Conservation (phyloP, 2,329 filamentous ascomycete genomes). For the Pyricularia sp. region DNA sequence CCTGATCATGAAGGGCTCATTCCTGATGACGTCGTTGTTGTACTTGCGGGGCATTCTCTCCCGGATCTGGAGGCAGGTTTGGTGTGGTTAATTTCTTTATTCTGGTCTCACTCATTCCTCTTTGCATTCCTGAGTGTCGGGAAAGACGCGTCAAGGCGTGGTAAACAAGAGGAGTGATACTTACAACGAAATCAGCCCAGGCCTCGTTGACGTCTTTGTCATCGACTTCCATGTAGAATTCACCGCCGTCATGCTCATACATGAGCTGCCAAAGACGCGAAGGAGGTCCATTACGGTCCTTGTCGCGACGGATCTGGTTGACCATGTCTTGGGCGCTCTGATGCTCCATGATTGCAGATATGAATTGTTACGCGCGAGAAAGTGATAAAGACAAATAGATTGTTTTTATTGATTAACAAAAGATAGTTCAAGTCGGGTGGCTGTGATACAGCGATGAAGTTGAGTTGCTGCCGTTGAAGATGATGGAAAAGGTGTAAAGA, state of each 20-base stretch:
- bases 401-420: neutral
- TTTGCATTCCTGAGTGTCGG: neutral
- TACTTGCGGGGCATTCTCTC: neutral
- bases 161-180: neutral
- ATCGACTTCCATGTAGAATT: neutral
- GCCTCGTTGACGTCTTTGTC: neutral
- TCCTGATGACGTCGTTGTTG: neutral
- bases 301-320: neutral
- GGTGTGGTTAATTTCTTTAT: neutral
- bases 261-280: neutral
- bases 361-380: neutral
- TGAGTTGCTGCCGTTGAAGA: neutral
- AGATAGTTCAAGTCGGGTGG: neutral
- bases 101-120: neutral
- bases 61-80: neutral
- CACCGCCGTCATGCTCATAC: neutral
- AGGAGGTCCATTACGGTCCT: neutral
- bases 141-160: neutral
- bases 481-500: neutral
- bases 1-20: neutral
- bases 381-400: neutral
- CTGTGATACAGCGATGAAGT: neutral
- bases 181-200: neutral
- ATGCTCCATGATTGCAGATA: neutral
- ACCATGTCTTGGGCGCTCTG: neutral